Conservation (phyloP, 345 rosid genomes). For the Hypericum perforatum region DNA sequence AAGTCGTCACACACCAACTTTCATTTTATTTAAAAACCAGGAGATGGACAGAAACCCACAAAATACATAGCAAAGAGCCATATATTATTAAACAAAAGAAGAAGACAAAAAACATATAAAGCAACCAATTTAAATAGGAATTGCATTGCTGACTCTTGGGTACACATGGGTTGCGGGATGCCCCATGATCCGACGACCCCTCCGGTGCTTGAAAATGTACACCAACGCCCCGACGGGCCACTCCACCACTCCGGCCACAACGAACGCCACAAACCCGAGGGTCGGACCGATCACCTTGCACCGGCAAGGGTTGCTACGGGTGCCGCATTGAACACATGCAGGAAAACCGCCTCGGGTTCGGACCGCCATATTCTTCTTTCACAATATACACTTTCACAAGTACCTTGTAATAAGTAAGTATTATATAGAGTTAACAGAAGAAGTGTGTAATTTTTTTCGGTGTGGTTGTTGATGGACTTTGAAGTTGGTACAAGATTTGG, state of each 20-base stretch:
- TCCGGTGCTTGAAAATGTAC: constrained; percentile 52
- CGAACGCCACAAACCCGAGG: constrained; percentile 66
- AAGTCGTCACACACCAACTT: too few relatives aligned
- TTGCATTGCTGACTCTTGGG: constrained; percentile 42
- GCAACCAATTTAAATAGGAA: constrained; percentile 39
- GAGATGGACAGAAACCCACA: too few relatives aligned
- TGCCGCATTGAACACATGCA: constrained; percentile 68
- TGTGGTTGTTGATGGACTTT: too few relatives aligned
- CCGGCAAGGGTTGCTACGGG: constrained; percentile 58
- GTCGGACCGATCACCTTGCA: constrained; percentile 89
- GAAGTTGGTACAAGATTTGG: too few relatives aligned
- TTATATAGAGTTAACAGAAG: too few relatives aligned
- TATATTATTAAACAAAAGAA: background rate
- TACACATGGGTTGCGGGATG: constrained; percentile 76
- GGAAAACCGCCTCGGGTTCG: constrained; percentile 34
- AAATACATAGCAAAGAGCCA: too few relatives aligned
- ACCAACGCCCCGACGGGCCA: constrained; percentile 90
- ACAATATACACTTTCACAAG: too few relatives aligned
- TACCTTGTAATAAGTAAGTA: too few relatives aligned
- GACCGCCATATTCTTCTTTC: background rate
- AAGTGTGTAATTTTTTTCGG: too few relatives aligned
- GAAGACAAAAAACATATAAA: background rate
- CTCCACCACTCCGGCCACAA: constrained; percentile 54
- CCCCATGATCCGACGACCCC: constrained; percentile 76
- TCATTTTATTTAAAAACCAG: too few relatives aligned